phyloP scores from a whole-genome alignment of 2,329 filamentous ascomycete genomes.

The Xylariaceae sp. region DNA sequence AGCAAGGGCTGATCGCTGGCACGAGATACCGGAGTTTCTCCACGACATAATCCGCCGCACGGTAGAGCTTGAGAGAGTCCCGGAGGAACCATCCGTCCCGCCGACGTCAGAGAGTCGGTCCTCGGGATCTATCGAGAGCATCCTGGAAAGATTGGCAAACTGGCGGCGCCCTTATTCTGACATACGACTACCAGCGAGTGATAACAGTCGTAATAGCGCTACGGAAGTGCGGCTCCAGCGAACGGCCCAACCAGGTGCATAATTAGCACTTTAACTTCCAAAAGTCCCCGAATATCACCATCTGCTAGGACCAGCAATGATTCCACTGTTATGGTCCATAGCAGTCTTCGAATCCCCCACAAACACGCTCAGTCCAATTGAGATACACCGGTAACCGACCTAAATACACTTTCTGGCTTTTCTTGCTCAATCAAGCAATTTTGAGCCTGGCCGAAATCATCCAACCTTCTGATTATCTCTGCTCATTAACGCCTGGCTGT shows the following conservation, averaged over 20 bases:
- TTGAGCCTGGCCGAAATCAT: not conserved
- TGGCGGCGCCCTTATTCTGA: constrained; percentile 38
- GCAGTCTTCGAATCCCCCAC: not conserved
- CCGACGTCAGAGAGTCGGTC: constrained; percentile 18
- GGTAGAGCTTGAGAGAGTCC: constrained; percentile 46
- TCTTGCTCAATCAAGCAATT: constrained; percentile 7
- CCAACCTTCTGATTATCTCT: not conserved
- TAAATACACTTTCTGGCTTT: not conserved
- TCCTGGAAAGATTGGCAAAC: constrained; percentile 22
- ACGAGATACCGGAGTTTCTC: constrained; percentile 62
- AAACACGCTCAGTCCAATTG: not conserved
- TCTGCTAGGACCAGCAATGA: not conserved
- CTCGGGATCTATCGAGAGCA: constrained; percentile 21
- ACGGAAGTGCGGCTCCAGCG: constrained; percentile 38
- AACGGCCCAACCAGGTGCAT: constrained; percentile 42
- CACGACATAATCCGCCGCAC: constrained; percentile 58
- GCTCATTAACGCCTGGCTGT: too few species aligned
- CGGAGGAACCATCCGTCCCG: constrained; percentile 20
- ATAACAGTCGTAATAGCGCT: constrained; percentile 31
- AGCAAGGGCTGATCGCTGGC: constrained; percentile 63
- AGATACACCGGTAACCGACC: not conserved
- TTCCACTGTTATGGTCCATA: not conserved
- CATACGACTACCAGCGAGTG: constrained; percentile 49
- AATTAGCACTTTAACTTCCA: not conserved
- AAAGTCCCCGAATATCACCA: not conserved